phyloP scores from a whole-genome alignment of 169 alveolate genomes.

The Plasmodium inui region DNA sequence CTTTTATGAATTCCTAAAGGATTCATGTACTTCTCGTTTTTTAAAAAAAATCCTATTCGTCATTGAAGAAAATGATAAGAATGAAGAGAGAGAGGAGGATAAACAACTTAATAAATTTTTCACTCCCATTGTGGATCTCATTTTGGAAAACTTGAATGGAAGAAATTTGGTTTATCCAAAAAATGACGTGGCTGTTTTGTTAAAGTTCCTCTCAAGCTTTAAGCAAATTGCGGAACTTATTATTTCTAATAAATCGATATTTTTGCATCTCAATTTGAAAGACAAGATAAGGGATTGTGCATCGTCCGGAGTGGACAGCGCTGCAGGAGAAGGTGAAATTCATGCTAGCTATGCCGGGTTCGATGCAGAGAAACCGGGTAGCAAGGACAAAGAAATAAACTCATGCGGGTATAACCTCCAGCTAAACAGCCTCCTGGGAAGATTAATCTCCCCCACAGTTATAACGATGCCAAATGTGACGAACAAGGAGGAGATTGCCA shows the following conservation, averaged over 20 bases:
- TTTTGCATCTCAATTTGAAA: conserved; percentile 33
- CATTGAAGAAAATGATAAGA: conserved; percentile 71
- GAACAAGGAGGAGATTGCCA: conserved; percentile 77
- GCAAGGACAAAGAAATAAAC: conserved; percentile 53
- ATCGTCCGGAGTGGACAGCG: not conserved
- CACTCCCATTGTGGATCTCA: conserved; percentile 37
- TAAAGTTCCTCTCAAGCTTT: conserved; percentile 48
- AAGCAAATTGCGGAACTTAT: conserved; percentile 55
- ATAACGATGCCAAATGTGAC: conserved; percentile 79
- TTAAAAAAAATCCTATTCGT: conserved; percentile 17
- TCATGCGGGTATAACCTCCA: conserved; percentile 76
- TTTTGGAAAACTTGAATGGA: conserved; percentile 34
- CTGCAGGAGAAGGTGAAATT: not conserved
- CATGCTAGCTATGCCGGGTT: not conserved
- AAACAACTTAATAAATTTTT: conserved; percentile 51
- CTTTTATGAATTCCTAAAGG: conserved; percentile 51
- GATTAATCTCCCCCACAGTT: conserved; percentile 77
- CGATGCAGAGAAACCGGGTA: not conserved
- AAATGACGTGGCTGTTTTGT: conserved; percentile 62
- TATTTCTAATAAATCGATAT: conserved; percentile 20
- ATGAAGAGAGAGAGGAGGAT: conserved; percentile 10
- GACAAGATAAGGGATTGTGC: conserved; percentile 25
- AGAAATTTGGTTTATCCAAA: conserved; percentile 57
- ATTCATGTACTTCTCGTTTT: conserved; percentile 63
- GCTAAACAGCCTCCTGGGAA: conserved; percentile 75